Evolutionary conservation across 192 early-diverging fungal genomes (phyloP).

Genomic region (Geranomyces variabilis): DNA sequence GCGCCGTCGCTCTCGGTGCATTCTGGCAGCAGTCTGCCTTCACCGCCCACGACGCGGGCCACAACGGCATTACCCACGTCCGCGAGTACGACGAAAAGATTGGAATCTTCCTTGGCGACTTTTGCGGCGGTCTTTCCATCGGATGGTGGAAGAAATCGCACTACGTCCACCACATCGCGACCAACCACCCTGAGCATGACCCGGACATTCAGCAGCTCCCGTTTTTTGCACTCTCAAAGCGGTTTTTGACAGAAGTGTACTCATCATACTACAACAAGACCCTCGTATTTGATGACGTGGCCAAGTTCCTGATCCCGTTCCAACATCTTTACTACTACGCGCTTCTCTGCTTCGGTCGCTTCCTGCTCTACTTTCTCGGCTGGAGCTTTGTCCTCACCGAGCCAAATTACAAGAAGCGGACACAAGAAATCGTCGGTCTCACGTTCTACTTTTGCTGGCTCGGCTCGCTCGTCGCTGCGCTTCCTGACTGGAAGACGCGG

Average conservation of each 20-base stretch:
- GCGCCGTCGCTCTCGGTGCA: slow-evolving; percentile 5
- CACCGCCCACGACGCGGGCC: slow-evolving; percentile 90
- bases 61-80: slow-evolving; percentile 85
- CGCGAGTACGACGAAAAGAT: slow-evolving; percentile 74
- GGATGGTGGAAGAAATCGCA: slow-evolving; percentile 99
- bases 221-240: slow-evolving; percentile 85
- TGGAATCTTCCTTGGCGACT: slow-evolving; percentile 80
- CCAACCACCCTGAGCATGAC: slow-evolving; percentile 93
- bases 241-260: slow-evolving; percentile 79
- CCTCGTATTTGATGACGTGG: slow-evolving; percentile 78
- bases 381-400: slow-evolving; percentile 63
- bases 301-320: slow-evolving; percentile 74
- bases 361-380: slow-evolving; percentile 84
- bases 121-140: slow-evolving; percentile 84
- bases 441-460: slow-evolving; percentile 82
- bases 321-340: slow-evolving; percentile 90
- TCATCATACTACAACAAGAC: slow-evolving; percentile 86
- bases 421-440: slow-evolving; percentile 75
- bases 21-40: slow-evolving; percentile 86
- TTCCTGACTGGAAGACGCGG: slow-evolving; percentile 68
- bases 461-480: slow-evolving; percentile 61
- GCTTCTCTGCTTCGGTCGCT: slow-evolving; percentile 84
- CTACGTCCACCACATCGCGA: slow-evolving; percentile 96
- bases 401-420: slow-evolving; percentile 51
- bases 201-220: slow-evolving; percentile 98